phyloP scores from a whole-genome alignment of 495 filamentous ascomycete species.

The Acidiella bohemica region DNA sequence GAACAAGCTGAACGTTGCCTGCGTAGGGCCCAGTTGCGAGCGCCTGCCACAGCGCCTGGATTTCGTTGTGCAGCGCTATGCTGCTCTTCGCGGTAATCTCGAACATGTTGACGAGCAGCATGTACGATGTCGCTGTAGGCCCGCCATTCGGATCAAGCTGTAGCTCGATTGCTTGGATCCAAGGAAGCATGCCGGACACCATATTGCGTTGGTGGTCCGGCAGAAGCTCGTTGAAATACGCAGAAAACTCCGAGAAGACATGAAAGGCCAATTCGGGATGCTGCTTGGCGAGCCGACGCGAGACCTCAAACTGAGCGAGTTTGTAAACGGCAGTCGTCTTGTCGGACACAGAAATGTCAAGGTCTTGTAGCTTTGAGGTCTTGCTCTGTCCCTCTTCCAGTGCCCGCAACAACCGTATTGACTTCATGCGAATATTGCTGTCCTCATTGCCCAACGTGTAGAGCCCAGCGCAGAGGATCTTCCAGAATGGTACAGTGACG shows the following conservation, averaged over 20 bases:
- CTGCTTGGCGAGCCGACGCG: conserved; percentile 73
- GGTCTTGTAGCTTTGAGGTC: conserved; percentile 84
- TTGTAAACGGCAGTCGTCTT: conserved; percentile 98
- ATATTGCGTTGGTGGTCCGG: conserved; percentile 79
- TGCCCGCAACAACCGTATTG: conserved; percentile 66
- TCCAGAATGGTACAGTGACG: conserved; percentile 79
- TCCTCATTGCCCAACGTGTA: conserved; percentile 86
- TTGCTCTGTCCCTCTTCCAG: conserved; percentile 66
- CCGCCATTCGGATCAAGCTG: conserved; percentile 90
- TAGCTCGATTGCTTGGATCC: conserved; percentile 88
- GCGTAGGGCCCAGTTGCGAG: conserved; percentile 83
- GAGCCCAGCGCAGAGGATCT: conserved; percentile 69
- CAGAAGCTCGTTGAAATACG: conserved; percentile 74
- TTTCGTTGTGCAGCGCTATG: conserved; percentile 80
- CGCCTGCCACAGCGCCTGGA: conserved; percentile 94
- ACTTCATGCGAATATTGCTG: conserved; percentile 74
- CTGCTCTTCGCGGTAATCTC: conserved; percentile 92
- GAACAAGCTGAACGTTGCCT: conserved; percentile 87
- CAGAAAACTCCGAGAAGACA: conserved; percentile 86
- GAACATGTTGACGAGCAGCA: conserved; percentile 87
- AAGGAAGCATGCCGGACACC: conserved; percentile 84
- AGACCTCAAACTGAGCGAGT: conserved; percentile 90
- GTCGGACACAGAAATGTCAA: conserved; percentile 95
- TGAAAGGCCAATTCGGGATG: conserved; percentile 81
- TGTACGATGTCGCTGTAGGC: conserved; percentile 80